phyloP scores from a whole-genome alignment of 1,284 basidiomycete species.

The Golubevia pallescens region DNA sequence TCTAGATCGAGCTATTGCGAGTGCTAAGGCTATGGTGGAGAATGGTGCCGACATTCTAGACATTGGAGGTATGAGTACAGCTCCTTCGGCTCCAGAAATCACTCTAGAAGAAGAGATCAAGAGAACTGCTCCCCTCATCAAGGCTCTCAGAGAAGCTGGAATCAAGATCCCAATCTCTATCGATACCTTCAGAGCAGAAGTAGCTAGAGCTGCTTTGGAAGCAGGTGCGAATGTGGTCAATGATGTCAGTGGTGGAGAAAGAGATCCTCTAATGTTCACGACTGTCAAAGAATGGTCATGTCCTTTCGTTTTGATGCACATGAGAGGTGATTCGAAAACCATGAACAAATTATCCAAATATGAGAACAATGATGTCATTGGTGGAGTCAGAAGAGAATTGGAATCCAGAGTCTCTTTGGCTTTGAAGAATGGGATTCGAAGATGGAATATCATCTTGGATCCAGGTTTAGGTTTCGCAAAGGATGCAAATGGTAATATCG shows the following conservation, averaged over 20 bases:
- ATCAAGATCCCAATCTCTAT: conserved; percentile 75
- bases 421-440: conserved; percentile 77
- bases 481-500: conserved; percentile 76
- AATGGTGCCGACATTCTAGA: conserved; percentile 78
- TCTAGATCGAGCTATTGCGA: conserved; percentile 27
- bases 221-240: conserved; percentile 94
- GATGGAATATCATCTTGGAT: conserved; percentile 91
- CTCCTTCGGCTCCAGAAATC: conserved; percentile 44
- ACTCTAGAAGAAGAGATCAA: conserved; percentile 72
- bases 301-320: conserved; percentile 90
- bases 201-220: conserved; percentile 77
- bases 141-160: conserved; percentile 40
- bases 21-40: conserved; percentile 24
- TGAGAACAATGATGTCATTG: conserved; percentile 75
- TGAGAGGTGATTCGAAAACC: conserved; percentile 74
- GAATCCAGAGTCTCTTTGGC: conserved; percentile 74
- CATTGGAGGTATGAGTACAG: conserved; percentile 83
- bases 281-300: conserved; percentile 72
- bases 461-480: conserved; percentile 97
- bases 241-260: conserved; percentile 81
- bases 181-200: conserved; percentile 87
- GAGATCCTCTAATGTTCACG: conserved; percentile 71
- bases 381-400: conserved; percentile 78
- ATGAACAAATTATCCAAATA: conserved; percentile 68
- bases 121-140: conserved; percentile 72